These are phyloP conservation scores for Pelargonium fulgidum DNA, from an alignment of 441 rosid species.

Conservation along the genomic window DNA sequence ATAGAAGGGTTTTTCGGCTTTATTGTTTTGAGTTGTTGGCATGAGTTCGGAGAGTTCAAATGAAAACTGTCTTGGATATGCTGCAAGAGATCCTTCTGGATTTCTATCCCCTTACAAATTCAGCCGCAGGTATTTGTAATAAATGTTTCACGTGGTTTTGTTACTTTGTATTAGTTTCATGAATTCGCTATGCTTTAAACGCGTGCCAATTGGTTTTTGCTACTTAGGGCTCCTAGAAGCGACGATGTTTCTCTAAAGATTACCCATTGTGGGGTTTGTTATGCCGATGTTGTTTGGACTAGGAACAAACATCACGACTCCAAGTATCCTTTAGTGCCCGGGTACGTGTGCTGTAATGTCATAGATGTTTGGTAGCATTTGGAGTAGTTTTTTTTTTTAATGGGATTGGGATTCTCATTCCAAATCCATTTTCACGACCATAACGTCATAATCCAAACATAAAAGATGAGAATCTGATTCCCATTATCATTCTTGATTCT, in stretches of 20 bases:
- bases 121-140: constrained; percentile 50
- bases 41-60: constrained; percentile 30
- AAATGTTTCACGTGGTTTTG: background rate
- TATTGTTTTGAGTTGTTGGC: constrained; percentile 12
- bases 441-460: no score
- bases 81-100: constrained; percentile 74
- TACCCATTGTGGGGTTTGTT: constrained; percentile 87
- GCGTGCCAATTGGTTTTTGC: background rate
- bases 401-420: no score
- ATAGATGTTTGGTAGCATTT: background rate
- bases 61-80: constrained; percentile 64
- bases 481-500: no score
- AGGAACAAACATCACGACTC: constrained; percentile 51
- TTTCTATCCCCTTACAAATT: constrained; percentile 59
- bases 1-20: background rate
- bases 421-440: no score
- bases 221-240: constrained; percentile 43
- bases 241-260: constrained; percentile 73
- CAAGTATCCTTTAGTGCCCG: constrained; percentile 81
- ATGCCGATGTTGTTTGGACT: constrained; percentile 74
- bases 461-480: no score
- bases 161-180: background rate
- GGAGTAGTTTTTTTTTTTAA: no score
- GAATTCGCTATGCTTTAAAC: background rate
- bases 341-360: constrained; percentile 34